phyloP scores from a whole-genome alignment of 23 red algal species.

The Gracilaria caudata region DNA sequence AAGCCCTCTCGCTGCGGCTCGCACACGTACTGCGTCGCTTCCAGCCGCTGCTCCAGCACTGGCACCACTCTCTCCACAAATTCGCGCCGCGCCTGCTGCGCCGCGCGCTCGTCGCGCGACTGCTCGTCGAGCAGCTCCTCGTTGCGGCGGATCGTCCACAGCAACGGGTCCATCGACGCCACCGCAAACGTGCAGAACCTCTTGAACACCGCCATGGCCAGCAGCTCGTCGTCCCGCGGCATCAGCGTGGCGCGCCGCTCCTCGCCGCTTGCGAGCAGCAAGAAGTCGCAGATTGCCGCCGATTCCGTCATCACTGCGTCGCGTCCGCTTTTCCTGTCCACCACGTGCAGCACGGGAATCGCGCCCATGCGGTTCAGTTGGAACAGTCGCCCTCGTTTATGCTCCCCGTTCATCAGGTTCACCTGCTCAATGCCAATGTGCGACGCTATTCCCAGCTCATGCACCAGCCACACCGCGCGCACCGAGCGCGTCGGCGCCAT shows the following conservation, averaged over 20 bases:
- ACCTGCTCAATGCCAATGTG: neutral
- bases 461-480: slow-evolving; percentile 31
- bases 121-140: slow-evolving; percentile 25
- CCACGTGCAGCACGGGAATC: slow-evolving; percentile 14
- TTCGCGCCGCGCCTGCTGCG: slow-evolving; percentile 5
- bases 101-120: neutral
- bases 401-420: slow-evolving; percentile 1
- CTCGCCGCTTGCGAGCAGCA: neutral
- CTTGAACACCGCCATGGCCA: neutral
- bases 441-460: slow-evolving; percentile 20
- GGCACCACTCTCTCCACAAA: slow-evolving; percentile 37
- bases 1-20: slow-evolving; percentile 19
- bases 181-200: slow-evolving; percentile 4
- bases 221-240: neutral
- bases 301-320: slow-evolving; percentile 20
- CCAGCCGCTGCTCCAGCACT: slow-evolving; percentile 18
- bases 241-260: neutral
- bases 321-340: neutral
- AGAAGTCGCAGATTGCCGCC: slow-evolving; percentile 44
- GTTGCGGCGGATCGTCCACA: slow-evolving; percentile 37
- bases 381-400: neutral
- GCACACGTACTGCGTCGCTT: slow-evolving; percentile 5
- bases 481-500: slow-evolving; percentile 29
- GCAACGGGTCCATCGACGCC: slow-evolving; percentile 39
- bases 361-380: slow-evolving; percentile 25